A percentile compares a stretch with the other conserved stretches of the same genome.
Evolutionary conservation across 768 basidiomycete genomes (phyloP).

Genomic region (Chiua virens): DNA sequence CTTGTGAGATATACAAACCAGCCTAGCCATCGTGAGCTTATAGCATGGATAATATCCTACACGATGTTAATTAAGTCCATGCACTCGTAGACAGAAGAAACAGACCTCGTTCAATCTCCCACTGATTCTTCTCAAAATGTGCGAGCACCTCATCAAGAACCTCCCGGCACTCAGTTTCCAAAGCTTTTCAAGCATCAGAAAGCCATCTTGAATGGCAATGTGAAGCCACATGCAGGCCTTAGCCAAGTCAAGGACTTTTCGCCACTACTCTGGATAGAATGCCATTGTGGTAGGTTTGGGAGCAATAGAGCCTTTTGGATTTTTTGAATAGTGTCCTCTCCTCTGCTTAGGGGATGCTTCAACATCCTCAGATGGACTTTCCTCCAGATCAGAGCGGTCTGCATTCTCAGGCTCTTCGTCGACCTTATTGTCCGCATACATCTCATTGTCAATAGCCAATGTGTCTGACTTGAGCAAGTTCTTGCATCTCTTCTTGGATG

Average conservation of each 20-base stretch:
- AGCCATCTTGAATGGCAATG: not conserved
- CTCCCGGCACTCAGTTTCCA: not conserved
- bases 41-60: not conserved
- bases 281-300: not conserved
- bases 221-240: not conserved
- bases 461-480: too few relatives aligned
- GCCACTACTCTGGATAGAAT: not conserved
- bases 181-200: not conserved
- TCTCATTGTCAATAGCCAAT: too few relatives aligned
- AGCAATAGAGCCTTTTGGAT: not conserved
- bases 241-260: not conserved
- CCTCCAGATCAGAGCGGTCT: too few relatives aligned
- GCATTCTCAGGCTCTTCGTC: too few relatives aligned
- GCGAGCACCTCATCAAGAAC: not conserved
- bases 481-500: too few relatives aligned
- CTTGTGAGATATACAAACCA: not conserved
- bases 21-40: not conserved
- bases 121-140: not conserved
- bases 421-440: too few relatives aligned
- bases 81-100: not conserved
- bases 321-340: not conserved
- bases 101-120: not conserved
- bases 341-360: too few relatives aligned
- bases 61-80: not conserved
- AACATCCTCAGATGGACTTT: too few relatives aligned